These are phyloP conservation scores for Triadica sebifera DNA, from an alignment of 345 rosid species.

Conservation along the genomic window DNA sequence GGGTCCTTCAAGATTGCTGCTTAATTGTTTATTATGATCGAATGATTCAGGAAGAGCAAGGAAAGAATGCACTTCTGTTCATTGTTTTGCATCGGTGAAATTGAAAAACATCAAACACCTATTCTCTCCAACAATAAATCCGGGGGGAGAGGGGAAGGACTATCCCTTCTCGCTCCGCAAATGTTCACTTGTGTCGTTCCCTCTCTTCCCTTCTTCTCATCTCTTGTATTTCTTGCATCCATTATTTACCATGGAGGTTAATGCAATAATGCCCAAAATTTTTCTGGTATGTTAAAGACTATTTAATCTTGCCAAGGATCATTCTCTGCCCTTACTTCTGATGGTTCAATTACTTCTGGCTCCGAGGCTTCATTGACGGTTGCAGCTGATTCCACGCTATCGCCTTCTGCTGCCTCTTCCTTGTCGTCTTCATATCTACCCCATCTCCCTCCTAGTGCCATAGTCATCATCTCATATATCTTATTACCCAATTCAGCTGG, in stretches of 20 bases:
- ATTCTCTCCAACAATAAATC: not conserved
- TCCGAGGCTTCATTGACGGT: conserved; percentile 30
- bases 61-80: too few species aligned
- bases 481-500: conserved; percentile 93
- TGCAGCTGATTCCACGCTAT: conserved; percentile 29
- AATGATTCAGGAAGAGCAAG: too few species aligned
- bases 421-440: conserved; percentile 62
- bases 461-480: conserved; percentile 97
- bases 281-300: not conserved
- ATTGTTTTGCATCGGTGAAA: too few species aligned
- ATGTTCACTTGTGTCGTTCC: not conserved
- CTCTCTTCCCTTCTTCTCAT: not conserved
- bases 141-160: not conserved
- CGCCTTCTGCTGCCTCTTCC: conserved; percentile 24
- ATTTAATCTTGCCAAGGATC: conserved; percentile 83
- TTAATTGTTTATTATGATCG: too few species aligned
- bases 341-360: conserved; percentile 80
- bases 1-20: too few species aligned
- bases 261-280: conserved; percentile 4
- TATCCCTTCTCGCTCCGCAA: too few species aligned
- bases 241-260: not conserved
- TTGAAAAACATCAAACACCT: not conserved
- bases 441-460: conserved; percentile 99
- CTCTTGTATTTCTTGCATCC: not conserved
- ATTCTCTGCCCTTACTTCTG: conserved; percentile 77